A percentile compares a stretch with the other conserved stretches of the same genome.
These are phyloP conservation scores for Kazachstania kunashirensis DNA, from an alignment of 805 yeast species.

Conservation along the genomic window DNA sequence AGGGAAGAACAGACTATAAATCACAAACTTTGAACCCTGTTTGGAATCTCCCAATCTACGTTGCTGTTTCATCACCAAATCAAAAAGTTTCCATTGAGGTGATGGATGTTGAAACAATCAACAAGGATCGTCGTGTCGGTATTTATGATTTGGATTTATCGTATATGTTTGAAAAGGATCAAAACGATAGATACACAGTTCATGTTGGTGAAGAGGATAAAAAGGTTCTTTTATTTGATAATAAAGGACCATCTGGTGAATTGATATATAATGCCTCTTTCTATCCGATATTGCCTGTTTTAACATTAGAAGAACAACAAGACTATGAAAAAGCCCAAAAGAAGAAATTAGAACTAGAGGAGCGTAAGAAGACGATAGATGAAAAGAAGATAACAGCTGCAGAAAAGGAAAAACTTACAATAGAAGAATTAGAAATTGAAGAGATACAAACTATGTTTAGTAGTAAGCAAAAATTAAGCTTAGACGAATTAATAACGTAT, in stretches of 20 bases:
- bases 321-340: slow-evolving; percentile 42
- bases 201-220: slow-evolving; percentile 46
- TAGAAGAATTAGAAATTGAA: slow-evolving; percentile 24
- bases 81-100: slow-evolving; percentile 79
- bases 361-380: slow-evolving; percentile 26
- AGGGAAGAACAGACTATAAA: slow-evolving; percentile 64
- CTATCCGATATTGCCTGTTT: slow-evolving; percentile 75
- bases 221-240: slow-evolving; percentile 54
- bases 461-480: slow-evolving; percentile 41
- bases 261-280: slow-evolving; percentile 68
- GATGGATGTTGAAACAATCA: slow-evolving; percentile 76
- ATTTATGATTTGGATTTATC: slow-evolving; percentile 59
- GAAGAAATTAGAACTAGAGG: slow-evolving; percentile 31
- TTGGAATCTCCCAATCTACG: slow-evolving; percentile 75
- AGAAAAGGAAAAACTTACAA: slow-evolving; percentile 24
- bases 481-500: slow-evolving; percentile 47
- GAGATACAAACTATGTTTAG: slow-evolving; percentile 34
- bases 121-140: slow-evolving; percentile 85
- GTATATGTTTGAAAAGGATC: slow-evolving; percentile 53
- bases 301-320: slow-evolving; percentile 60
- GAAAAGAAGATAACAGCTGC: slow-evolving; percentile 25
- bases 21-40: slow-evolving; percentile 67
- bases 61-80: slow-evolving; percentile 72
- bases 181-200: slow-evolving; percentile 53
- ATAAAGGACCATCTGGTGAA: slow-evolving; percentile 77